Percentiles rank a stretch among this genome's conserved stretches.
Conservation (phyloP, 345 rosid species). For the Citrus cavaleriei region DNA sequence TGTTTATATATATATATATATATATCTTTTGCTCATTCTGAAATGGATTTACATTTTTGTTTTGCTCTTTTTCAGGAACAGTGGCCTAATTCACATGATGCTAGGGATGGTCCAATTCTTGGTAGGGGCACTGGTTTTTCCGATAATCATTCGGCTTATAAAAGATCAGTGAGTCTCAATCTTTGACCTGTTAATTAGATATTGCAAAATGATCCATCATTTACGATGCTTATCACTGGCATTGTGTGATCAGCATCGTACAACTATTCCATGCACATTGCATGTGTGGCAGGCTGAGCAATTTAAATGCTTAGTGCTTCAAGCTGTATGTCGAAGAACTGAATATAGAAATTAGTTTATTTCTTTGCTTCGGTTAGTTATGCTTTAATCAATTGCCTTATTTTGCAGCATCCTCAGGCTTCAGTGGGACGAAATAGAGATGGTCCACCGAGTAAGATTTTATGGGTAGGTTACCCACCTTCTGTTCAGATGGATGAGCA, state of each 20-base stretch:
- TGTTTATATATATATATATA: background rate
- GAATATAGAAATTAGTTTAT: background rate
- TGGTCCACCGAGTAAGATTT: conserved; percentile 73
- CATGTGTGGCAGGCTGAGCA: background rate
- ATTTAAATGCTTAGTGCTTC: background rate
- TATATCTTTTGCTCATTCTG: background rate
- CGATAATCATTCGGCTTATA: conserved; percentile 38
- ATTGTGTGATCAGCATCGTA: background rate
- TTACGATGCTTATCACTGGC: background rate
- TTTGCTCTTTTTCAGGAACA: conserved; percentile 52
- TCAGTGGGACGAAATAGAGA: conserved; percentile 50
- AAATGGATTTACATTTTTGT: background rate
- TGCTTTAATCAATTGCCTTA: conserved; percentile 5
- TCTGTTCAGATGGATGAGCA: conserved; percentile 84
- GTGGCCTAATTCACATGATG: conserved; percentile 46
- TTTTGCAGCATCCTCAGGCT: conserved; percentile 47
- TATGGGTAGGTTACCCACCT: conserved; percentile 97
- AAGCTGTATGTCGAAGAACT: background rate
- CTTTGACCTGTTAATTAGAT: background rate
- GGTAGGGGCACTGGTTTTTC: conserved; percentile 35
- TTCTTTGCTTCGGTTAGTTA: background rate
- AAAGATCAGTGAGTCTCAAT: conserved; percentile 48
- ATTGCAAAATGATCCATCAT: background rate
- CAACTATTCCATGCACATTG: background rate
- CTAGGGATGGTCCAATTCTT: conserved; percentile 43